Evolutionary conservation across 805 yeast species (phyloP).

Genomic region (Pichia deserticola): DNA sequence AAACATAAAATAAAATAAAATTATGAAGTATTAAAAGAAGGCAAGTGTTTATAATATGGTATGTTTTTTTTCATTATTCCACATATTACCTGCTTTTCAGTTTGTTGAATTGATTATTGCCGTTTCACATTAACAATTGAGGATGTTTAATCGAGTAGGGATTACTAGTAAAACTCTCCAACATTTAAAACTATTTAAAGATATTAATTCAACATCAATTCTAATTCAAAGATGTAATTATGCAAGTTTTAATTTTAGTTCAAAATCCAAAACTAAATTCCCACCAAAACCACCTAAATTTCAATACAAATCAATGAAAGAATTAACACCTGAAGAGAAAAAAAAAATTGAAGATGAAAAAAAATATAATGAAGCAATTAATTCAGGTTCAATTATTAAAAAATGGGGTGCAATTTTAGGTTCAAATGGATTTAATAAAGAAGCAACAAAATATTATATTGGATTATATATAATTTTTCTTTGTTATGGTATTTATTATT

Average conservation of each 20-base stretch:
- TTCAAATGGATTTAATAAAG: constrained; percentile 51
- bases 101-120: too few species aligned
- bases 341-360: constrained; percentile 24
- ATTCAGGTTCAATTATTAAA: constrained; percentile 27
- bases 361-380: constrained; percentile 27
- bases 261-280: background rate
- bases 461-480: constrained; percentile 52
- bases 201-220: too few species aligned
- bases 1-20: too few species aligned
- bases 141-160: too few species aligned
- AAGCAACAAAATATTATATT: constrained; percentile 56
- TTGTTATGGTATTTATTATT: constrained; percentile 53
- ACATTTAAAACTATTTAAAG: too few species aligned
- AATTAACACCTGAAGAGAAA: constrained; percentile 23
- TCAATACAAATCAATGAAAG: constrained; percentile 21
- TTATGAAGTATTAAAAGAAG: too few species aligned
- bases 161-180: too few species aligned
- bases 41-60: too few species aligned
- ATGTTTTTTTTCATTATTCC: too few species aligned
- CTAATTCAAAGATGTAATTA: background rate
- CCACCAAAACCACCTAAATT: constrained; percentile 21
- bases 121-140: too few species aligned
- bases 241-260: background rate
- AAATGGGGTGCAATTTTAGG: constrained; percentile 50
- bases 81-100: too few species aligned